Conservation (phyloP, 768 basidiomycete species). For the Amanita rubescens region DNA sequence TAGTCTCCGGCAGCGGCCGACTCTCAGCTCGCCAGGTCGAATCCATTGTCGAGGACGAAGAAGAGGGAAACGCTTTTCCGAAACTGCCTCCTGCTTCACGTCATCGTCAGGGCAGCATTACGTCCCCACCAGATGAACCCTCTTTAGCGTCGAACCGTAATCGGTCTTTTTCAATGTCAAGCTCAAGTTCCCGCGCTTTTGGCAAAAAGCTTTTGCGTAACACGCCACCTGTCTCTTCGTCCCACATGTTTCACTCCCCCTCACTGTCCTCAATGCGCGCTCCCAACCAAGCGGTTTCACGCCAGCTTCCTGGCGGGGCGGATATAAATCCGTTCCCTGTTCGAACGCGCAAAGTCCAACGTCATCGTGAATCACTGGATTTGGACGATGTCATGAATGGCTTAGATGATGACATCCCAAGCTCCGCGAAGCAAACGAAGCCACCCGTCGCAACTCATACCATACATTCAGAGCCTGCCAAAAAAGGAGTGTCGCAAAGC, state of each 20-base stretch:
- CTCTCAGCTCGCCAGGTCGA: constrained; percentile 49
- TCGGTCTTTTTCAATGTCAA: constrained; percentile 35
- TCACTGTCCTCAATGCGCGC: constrained; percentile 20
- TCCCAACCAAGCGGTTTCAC: constrained; percentile 9
- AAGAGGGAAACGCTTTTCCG: constrained; percentile 38
- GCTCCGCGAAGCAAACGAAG: constrained; percentile 14
- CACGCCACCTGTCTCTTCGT: constrained; percentile 23
- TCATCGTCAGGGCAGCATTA: constrained; percentile 39
- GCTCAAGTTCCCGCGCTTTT: constrained; percentile 20
- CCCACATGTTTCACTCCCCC: constrained; percentile 19
- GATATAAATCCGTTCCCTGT: constrained; percentile 32
- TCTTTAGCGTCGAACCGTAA: constrained; percentile 25
- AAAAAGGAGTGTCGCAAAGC: constrained; percentile 29
- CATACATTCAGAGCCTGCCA: constrained; percentile 3
- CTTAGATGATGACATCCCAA: constrained; percentile 49
- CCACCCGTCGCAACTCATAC: constrained; percentile 12
- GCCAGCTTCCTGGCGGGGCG: constrained; percentile 8
- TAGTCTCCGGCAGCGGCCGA: constrained; percentile 25
- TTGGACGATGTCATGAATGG: constrained; percentile 69
- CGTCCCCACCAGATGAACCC: constrained; percentile 30
- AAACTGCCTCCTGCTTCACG: constrained; percentile 25
- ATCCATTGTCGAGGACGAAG: constrained; percentile 64
- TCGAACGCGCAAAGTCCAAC: constrained; percentile 45
- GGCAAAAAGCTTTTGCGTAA: constrained; percentile 23
- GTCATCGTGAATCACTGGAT: constrained; percentile 62